Conservation (phyloP, 805 yeast genomes). For the Saturnispora serradocipensis region DNA sequence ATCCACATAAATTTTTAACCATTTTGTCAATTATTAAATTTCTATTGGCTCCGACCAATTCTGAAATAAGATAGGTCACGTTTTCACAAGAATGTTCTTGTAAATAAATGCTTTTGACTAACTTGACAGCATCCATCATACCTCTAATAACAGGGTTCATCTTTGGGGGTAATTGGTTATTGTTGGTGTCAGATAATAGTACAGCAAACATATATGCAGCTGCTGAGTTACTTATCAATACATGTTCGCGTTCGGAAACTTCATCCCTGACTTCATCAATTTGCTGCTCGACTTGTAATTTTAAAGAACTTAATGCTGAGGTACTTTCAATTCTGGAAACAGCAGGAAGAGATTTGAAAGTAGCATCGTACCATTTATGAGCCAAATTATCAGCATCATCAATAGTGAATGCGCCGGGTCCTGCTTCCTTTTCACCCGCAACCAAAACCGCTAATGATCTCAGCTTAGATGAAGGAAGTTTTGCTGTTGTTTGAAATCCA, state of each 20-base stretch:
- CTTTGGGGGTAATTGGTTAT: constrained; percentile 72
- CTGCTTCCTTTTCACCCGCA: constrained; percentile 90
- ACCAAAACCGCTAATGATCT: constrained; percentile 85
- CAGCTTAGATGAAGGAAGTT: constrained; percentile 55
- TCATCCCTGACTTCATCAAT: constrained; percentile 59
- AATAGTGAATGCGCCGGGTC: constrained; percentile 83
- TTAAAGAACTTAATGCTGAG: constrained; percentile 71
- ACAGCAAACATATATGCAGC: constrained; percentile 38
- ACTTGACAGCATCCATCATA: constrained; percentile 84
- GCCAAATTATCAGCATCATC: constrained; percentile 65
- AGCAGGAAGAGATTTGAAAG: constrained; percentile 54
- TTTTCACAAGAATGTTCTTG: constrained; percentile 68
- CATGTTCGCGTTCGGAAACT: constrained; percentile 38
- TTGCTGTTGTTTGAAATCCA: constrained; percentile 61
- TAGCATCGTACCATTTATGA: constrained; percentile 54
- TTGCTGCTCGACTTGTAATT: constrained; percentile 54
- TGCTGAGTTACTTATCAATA: constrained; percentile 68
- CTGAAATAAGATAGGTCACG: constrained; percentile 53
- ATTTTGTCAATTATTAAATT: constrained; percentile 79
- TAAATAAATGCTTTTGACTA: constrained; percentile 54
- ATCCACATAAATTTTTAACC: constrained; percentile 82
- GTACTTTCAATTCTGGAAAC: constrained; percentile 61
- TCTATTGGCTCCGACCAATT: constrained; percentile 49
- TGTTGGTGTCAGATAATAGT: constrained; percentile 30
- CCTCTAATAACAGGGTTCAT: constrained; percentile 83